Evolutionary conservation across 2,329 filamentous ascomycete species (phyloP), one percentile per base, ranked within the genome.

Genomic region (Hyphodiscus sp.): DNA sequence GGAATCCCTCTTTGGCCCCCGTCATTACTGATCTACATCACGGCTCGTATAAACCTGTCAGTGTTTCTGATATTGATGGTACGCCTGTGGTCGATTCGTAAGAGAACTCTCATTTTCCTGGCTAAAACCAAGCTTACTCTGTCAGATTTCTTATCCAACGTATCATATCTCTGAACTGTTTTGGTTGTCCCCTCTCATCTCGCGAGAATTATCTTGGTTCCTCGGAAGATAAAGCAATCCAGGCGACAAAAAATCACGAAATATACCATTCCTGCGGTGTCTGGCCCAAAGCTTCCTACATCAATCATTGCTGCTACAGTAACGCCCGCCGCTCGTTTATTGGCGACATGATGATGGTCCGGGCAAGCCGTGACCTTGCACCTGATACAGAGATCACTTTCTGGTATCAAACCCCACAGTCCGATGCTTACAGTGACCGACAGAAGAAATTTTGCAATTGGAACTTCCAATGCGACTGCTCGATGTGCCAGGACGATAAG

Each of bases 321-420:
- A 82, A 80, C 58, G 72, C 71, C 18, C 55, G 53, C 0, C 74
- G 74, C 16, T 64, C 71, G 1, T 81, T 80, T 60, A 77, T 82
- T 41, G 78, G 79, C 2, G 78, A 83, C 58, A 71, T 82, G 68
- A 69, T 73, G 57, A 69, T 81, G 8, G 49, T 81, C 20, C 74
- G 76, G 8, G 78, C 79, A 0, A 65, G 71, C 0, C 59, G 59
- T 10, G 71, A 77, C 44, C 63, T 82, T 0, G 57, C 68, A 0
- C 57, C 72, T 0, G 67, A 68, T 26, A 72, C 76, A 0, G 78
- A 83, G 62, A 58, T 83, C 7, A 59, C 62, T 2, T 72, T 74
- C 53, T 57, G 55, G 45, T 80, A 80, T 55, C 48, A 57, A 2
- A 8, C 48, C 1, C 63, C 68, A 1, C 1, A 52, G 1, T 49